These are phyloP conservation scores for Casuarina glauca DNA, from an alignment of 306 rosid genomes.

Conservation along the genomic window DNA sequence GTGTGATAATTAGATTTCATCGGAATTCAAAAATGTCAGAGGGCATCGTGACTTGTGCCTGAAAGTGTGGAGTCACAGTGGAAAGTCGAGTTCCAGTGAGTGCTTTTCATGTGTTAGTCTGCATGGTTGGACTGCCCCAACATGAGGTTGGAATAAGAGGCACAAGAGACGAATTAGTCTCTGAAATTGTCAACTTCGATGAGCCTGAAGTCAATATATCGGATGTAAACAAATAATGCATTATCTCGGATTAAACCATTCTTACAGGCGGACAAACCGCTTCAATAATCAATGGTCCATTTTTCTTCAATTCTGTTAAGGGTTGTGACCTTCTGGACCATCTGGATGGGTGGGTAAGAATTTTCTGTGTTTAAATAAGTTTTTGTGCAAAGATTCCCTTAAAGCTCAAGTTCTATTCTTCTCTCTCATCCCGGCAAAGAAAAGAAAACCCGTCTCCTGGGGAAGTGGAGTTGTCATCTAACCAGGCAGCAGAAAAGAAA, in stretches of 20 bases:
- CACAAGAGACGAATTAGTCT: not conserved
- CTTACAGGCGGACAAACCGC: too few relatives aligned
- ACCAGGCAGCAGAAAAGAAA: too few relatives aligned
- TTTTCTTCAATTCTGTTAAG: not conserved
- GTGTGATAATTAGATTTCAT: not conserved
- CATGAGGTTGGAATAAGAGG: not conserved
- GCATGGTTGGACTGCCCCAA: conserved; percentile 2
- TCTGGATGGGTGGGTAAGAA: not conserved
- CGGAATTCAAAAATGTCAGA: not conserved
- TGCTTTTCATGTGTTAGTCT: not conserved
- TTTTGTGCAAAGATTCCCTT: not conserved
- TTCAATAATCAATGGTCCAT: too few relatives aligned
- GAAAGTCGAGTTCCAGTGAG: not conserved
- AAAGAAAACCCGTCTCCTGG: too few relatives aligned
- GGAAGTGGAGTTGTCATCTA: too few relatives aligned
- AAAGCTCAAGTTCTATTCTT: not conserved
- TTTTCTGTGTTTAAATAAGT: not conserved
- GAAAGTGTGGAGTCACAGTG: not conserved
- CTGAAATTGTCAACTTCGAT: not conserved
- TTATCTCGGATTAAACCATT: not conserved
- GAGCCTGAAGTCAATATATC: not conserved
- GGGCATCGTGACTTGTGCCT: not conserved
- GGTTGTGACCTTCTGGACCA: not conserved
- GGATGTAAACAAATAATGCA: not conserved
- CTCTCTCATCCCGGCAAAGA: too few relatives aligned